These are phyloP conservation scores for Annulohypoxylon stygium DNA, from an alignment of 495 filamentous ascomycete species.

Conservation along the genomic window DNA sequence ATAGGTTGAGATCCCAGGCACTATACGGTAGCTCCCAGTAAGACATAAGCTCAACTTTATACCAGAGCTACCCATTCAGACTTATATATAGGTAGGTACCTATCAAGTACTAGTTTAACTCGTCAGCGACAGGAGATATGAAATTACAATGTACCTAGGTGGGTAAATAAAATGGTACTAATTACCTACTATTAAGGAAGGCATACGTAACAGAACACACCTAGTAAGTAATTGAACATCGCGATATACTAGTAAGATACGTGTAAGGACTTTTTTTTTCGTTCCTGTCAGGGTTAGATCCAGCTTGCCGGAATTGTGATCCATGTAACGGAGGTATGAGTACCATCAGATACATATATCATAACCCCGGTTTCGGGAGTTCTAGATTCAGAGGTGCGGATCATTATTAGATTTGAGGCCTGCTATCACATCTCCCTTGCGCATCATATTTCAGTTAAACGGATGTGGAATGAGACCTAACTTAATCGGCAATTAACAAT, in stretches of 20 bases:
- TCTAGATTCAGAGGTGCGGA: slow-evolving; percentile 30
- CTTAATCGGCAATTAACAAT: slow-evolving; percentile 21
- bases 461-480: slow-evolving; percentile 31
- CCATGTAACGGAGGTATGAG: slow-evolving; percentile 26
- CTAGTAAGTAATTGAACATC: background rate
- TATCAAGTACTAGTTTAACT: background rate
- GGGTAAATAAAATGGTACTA: too few species aligned
- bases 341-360: slow-evolving; percentile 36
- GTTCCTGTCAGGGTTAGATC: slow-evolving; percentile 15
- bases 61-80: background rate
- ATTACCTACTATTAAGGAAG: too few species aligned
- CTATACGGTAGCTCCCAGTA: background rate
- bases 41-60: background rate
- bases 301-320: slow-evolving; percentile 37
- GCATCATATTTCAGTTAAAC: slow-evolving; percentile 14
- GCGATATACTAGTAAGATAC: background rate
- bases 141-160: background rate
- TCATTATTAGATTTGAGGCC: slow-evolving; percentile 30
- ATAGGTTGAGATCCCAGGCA: background rate
- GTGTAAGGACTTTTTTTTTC: background rate
- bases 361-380: slow-evolving; percentile 41
- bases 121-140: background rate
- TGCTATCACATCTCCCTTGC: slow-evolving; percentile 20
- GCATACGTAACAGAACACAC: background rate
- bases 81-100: background rate